Percentiles rank a stretch among this genome's conserved stretches.
Conservation (phyloP, 2,329 filamentous ascomycete species). For the Coleophoma cylindrospora region DNA sequence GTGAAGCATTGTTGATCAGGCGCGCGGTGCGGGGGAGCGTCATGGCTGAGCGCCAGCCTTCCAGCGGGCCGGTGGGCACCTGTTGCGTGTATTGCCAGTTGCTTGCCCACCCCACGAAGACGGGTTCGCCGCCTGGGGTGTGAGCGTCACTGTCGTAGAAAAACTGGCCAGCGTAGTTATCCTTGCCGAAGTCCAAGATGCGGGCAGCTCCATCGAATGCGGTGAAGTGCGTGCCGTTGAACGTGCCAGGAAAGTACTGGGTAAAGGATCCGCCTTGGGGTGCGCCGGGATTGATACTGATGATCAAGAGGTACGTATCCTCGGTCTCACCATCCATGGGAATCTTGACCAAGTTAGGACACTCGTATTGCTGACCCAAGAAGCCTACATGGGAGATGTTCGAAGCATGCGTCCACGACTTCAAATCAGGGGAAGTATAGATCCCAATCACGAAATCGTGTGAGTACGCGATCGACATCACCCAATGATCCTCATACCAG, state of each 20-base stretch:
- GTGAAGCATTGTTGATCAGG: slow-evolving; percentile 40
- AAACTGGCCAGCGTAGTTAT: slow-evolving; percentile 53
- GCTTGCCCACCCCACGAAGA: slow-evolving; percentile 47
- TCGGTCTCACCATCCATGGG: slow-evolving; percentile 32
- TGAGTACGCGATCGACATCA: slow-evolving; percentile 50
- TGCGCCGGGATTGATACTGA: slow-evolving; percentile 53
- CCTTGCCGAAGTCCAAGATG: slow-evolving; percentile 42
- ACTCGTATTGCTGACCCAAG: slow-evolving; percentile 38
- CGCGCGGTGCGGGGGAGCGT: slow-evolving; percentile 47
- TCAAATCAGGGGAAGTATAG: slow-evolving; percentile 54
- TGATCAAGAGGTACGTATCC: slow-evolving; percentile 36
- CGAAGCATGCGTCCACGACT: slow-evolving; percentile 50
- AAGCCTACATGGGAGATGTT: slow-evolving; percentile 55
- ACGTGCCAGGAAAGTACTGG: slow-evolving; percentile 52
- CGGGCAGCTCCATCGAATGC: slow-evolving; percentile 36
- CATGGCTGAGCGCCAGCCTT: slow-evolving; percentile 49
- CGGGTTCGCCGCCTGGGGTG: slow-evolving; percentile 24
- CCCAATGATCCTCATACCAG: slow-evolving; percentile 52
- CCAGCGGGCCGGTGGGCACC: slow-evolving; percentile 45
- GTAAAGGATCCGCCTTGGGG: slow-evolving; percentile 50
- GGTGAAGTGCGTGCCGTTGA: slow-evolving; percentile 60
- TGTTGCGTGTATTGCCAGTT: slow-evolving; percentile 54
- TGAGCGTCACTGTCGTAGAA: slow-evolving; percentile 39
- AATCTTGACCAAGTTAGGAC: slow-evolving; percentile 55
- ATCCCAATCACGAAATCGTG: slow-evolving; percentile 54